Evolutionary conservation across 495 filamentous ascomycete genomes (phyloP), one percentile per base, ranked within the genome.

Genomic region (Aspergillus carlsbadensis): DNA sequence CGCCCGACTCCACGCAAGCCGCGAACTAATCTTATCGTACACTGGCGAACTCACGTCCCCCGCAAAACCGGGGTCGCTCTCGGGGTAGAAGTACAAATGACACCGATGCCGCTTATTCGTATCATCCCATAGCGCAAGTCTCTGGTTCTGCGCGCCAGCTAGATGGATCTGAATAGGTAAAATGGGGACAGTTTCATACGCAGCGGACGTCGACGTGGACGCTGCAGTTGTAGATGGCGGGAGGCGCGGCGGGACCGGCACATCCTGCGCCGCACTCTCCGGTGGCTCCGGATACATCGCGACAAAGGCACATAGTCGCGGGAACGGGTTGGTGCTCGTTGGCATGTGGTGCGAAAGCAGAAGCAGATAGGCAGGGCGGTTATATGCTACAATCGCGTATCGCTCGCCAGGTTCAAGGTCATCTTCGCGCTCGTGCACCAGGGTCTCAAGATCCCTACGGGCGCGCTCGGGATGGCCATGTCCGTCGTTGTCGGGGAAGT

Each of bases 231-330:
- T 68, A 0, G 62, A 63, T 1, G 57, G 48, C 6, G 57, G 45
- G 35, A 57, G 45, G 29, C 54, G 49, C 7, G 44, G 24, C 26
- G 62, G 57, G 21, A 15, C 29, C 21, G 52, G 40, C 14, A 36
- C 15, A 2, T 18, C 34, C 21, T 37, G 20, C 5, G 49, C 11
- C 11, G 21, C 49, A 1, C 54, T 22, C 10, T 59, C 50, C 15
- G 65, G 61, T 6, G 58, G 49, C 18, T 76, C 57, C 0, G 84
- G 85, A 59, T 86, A 86, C 68, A 83, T 87, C 6, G 82, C 78
- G 22, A 84, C 70, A 0, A 87, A 65, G 1, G 83, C 81, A 46
- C 71, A 74, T 15, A 77, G 73, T 5, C 65, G 64, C 14, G 71
- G 71, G 54, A 74, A 74, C 6, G 71, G 71, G 34, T 73, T 74